Percentiles rank a stretch among this genome's conserved stretches.
Conservation (phyloP, 805 yeast species). For the Hanseniaspora meyeri region DNA sequence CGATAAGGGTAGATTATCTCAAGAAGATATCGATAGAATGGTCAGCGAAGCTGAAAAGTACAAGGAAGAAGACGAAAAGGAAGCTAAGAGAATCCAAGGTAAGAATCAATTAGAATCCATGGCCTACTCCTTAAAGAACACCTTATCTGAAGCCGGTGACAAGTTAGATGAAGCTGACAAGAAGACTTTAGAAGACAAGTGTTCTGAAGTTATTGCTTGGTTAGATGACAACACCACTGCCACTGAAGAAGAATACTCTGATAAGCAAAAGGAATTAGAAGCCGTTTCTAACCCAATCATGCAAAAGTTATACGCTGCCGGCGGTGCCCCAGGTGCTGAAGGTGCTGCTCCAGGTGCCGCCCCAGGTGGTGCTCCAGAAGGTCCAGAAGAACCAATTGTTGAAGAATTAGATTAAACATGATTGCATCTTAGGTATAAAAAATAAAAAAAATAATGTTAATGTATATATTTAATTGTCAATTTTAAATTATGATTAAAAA, state of each 20-base stretch:
- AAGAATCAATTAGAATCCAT: constrained; percentile 95
- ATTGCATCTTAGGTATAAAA: background rate
- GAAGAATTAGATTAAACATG: constrained; percentile 36
- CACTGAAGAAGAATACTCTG: constrained; percentile 81
- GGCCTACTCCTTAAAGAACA: constrained; percentile 84
- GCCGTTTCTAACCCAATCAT: constrained; percentile 92
- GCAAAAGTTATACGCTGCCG: constrained; percentile 87
- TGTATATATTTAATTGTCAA: constrained; percentile 1
- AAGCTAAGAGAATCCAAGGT: constrained; percentile 81
- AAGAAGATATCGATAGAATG: constrained; percentile 97
- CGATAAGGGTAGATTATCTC: constrained; percentile 96
- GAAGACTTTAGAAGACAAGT: constrained; percentile 66
- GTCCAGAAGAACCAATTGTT: constrained; percentile 60
- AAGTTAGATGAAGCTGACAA: constrained; percentile 62
- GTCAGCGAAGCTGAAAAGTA: constrained; percentile 94
- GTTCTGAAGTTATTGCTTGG: constrained; percentile 79
- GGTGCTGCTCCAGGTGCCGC: constrained; percentile 57
- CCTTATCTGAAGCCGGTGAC: constrained; percentile 66
- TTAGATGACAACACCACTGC: constrained; percentile 88
- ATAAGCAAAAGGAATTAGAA: constrained; percentile 93
- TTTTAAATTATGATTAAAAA: background rate
- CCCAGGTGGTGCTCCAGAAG: constrained; percentile 53
- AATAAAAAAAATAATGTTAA: constrained; percentile 2
- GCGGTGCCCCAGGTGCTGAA: constrained; percentile 69
- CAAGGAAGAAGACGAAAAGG: constrained; percentile 94